Percentiles rank a stretch among this genome's conserved stretches.
Evolutionary conservation across 352 stramenopile genomes (phyloP).

Genomic region (Globisporangium barbulae): DNA sequence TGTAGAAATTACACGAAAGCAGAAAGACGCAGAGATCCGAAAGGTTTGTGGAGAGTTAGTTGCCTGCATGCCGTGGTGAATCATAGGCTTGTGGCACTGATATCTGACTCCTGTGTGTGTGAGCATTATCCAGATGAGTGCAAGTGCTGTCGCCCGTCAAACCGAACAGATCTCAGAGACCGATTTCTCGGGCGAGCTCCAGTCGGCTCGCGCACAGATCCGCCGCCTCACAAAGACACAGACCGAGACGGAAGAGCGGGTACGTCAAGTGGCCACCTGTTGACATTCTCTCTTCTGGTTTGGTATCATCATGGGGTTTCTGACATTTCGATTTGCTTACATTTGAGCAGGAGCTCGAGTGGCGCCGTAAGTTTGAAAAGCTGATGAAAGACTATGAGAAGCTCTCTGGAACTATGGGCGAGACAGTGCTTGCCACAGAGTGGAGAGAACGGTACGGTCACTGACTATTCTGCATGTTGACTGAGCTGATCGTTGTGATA

Average conservation of each 20-base stretch:
- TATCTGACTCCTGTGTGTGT: background rate
- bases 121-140: slow-evolving; percentile 52
- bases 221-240: slow-evolving; percentile 75
- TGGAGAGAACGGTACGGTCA: slow-evolving; percentile 65
- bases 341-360: slow-evolving; percentile 55
- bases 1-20: slow-evolving; percentile 84
- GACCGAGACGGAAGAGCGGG: slow-evolving; percentile 69
- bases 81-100: background rate
- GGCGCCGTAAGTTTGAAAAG: slow-evolving; percentile 84
- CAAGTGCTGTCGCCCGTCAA: slow-evolving; percentile 68
- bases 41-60: slow-evolving; percentile 42
- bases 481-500: too few relatives aligned
- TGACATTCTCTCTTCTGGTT: background rate
- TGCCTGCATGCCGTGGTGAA: background rate
- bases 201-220: slow-evolving; percentile 69
- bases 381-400: slow-evolving; percentile 86
- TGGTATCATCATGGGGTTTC: background rate
- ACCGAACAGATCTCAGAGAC: slow-evolving; percentile 77
- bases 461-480: too few relatives aligned
- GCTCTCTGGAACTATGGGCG: slow-evolving; percentile 80
- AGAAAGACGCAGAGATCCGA: slow-evolving; percentile 84
- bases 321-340: background rate
- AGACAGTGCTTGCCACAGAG: slow-evolving; percentile 79
- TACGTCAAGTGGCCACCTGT: slow-evolving; percentile 14
- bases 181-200: slow-evolving; percentile 65